A percentile compares a stretch with the other conserved stretches of the same genome.
These are phyloP conservation scores for Fusarium citri DNA, from an alignment of 2,329 filamentous ascomycete genomes.

Conservation along the genomic window DNA sequence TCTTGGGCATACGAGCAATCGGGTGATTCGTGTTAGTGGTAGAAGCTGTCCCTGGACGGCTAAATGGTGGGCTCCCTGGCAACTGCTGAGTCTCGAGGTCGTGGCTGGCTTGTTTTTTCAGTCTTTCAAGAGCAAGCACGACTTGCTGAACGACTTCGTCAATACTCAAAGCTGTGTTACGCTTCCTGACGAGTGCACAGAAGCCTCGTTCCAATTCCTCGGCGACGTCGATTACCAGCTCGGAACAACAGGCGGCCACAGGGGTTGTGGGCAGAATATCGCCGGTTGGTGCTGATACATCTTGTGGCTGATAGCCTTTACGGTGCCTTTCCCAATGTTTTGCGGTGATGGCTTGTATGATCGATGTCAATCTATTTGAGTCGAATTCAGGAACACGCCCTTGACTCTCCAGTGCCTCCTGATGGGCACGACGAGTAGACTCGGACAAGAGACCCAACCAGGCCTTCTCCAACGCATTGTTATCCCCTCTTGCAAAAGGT, in stretches of 20 bases:
- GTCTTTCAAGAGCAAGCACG: constrained; percentile 50
- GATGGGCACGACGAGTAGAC: constrained; percentile 61
- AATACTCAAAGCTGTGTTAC: constrained; percentile 54
- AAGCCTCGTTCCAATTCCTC: constrained; percentile 62
- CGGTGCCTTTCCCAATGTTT: constrained; percentile 62
- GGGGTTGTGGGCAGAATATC: constrained; percentile 48
- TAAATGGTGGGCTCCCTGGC: constrained; percentile 22
- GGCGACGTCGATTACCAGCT: constrained; percentile 60
- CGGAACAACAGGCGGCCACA: constrained; percentile 60
- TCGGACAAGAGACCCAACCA: constrained; percentile 73
- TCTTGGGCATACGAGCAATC: constrained; percentile 40
- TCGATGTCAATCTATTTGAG: constrained; percentile 34
- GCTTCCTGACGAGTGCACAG: constrained; percentile 60
- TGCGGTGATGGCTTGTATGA: constrained; percentile 58
- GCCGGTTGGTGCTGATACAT: constrained; percentile 45
- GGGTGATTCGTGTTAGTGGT: constrained; percentile 28
- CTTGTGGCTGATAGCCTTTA: constrained; percentile 50
- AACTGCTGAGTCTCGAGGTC: constrained; percentile 29
- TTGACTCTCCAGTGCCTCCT: constrained; percentile 46
- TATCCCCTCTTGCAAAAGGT: constrained; percentile 84
- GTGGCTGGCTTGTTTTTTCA: constrained; percentile 32
- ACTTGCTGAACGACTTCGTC: constrained; percentile 61
- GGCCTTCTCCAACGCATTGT: constrained; percentile 80
- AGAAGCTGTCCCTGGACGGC: constrained; percentile 35
- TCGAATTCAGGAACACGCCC: constrained; percentile 23